Evolutionary conservation across 352 stramenopile genomes (phyloP).

Genomic region (Chrysophaeum taylorii): DNA sequence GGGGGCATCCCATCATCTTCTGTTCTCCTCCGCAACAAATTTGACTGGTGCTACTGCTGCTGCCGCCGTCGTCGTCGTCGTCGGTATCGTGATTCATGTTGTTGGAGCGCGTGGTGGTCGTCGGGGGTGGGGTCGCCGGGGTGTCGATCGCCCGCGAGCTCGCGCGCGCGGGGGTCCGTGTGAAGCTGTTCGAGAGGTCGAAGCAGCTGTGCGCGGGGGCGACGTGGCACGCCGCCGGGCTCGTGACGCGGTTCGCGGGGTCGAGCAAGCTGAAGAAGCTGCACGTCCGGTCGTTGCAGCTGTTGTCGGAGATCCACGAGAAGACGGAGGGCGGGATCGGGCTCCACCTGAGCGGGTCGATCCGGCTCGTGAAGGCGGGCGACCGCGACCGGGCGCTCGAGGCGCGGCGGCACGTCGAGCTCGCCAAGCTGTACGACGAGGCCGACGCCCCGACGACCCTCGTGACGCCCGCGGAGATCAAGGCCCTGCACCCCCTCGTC

Average conservation of each 20-base stretch:
- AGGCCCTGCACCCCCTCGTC: too few species aligned
- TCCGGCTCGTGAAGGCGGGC: conserved; percentile 17
- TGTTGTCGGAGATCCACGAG: conserved; percentile 19
- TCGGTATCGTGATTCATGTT: too few species aligned
- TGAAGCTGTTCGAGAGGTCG: conserved; percentile 30
- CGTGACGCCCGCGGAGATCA: conserved; percentile 1
- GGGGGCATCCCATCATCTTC: too few species aligned
- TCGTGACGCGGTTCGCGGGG: conserved; percentile 30
- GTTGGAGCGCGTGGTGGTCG: too few species aligned
- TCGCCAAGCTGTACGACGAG: conserved; percentile 22
- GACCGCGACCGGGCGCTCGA: conserved; percentile 17
- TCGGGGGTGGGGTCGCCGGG: conserved; percentile 29
- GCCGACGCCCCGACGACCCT: too few species aligned
- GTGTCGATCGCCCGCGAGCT: too few species aligned
- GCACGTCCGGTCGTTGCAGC: conserved; percentile 25
- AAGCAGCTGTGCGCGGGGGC: conserved; percentile 25
- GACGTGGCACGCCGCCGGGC: conserved; percentile 30
- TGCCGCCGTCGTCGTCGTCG: too few species aligned
- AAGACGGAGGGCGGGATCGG: conserved; percentile 12
- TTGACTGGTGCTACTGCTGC: too few species aligned
- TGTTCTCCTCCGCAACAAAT: too few species aligned
- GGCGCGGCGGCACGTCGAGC: conserved; percentile 18
- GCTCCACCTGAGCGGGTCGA: conserved; percentile 17
- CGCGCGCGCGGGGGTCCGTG: conserved; percentile 22
- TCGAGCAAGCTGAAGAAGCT: conserved; percentile 33